phyloP scores from a whole-genome alignment of 139 green algal species.

The Picochlorum sp. region DNA sequence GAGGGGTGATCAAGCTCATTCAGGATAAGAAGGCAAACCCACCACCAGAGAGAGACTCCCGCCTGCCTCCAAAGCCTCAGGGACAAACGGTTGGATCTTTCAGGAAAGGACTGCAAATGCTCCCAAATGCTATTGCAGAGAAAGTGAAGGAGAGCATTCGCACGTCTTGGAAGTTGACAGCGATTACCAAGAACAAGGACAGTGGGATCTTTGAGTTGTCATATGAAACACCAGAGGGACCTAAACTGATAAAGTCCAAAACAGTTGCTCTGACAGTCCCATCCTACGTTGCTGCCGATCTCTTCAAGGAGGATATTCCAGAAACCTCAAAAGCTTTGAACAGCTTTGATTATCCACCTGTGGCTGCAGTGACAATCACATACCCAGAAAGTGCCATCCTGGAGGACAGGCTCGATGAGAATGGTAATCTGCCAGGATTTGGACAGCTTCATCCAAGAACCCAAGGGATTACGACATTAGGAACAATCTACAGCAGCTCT shows the following conservation, averaged over 20 bases:
- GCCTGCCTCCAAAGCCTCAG: slow-evolving; percentile 83
- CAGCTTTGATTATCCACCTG: slow-evolving; percentile 92
- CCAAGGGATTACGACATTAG: slow-evolving; percentile 91
- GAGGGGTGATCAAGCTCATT: slow-evolving; percentile 77
- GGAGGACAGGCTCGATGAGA: slow-evolving; percentile 60
- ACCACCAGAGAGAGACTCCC: slow-evolving; percentile 63
- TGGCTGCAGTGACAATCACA: slow-evolving; percentile 85
- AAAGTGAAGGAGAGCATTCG: slow-evolving; percentile 50
- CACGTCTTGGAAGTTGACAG: slow-evolving; percentile 79
- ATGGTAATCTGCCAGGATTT: slow-evolving; percentile 77
- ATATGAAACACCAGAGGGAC: slow-evolving; percentile 86
- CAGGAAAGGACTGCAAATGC: slow-evolving; percentile 71
- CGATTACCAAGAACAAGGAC: slow-evolving; percentile 48
- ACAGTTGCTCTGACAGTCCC: slow-evolving; percentile 82
- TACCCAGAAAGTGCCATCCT: slow-evolving; percentile 69
- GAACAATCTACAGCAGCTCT: slow-evolving; percentile 94
- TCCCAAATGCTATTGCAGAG: slow-evolving; percentile 81
- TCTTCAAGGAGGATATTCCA: slow-evolving; percentile 41
- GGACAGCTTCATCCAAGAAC: slow-evolving; percentile 93
- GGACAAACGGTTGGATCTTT: slow-evolving; percentile 95
- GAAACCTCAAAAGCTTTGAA: slow-evolving; percentile 53
- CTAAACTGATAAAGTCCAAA: slow-evolving; percentile 27
- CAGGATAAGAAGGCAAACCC: slow-evolving; percentile 67
- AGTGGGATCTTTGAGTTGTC: slow-evolving; percentile 33
- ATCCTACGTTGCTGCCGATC: slow-evolving; percentile 75